Evolutionary conservation across 1,284 basidiomycete genomes (phyloP).

Genomic region (Ceratobasidium sp.): DNA sequence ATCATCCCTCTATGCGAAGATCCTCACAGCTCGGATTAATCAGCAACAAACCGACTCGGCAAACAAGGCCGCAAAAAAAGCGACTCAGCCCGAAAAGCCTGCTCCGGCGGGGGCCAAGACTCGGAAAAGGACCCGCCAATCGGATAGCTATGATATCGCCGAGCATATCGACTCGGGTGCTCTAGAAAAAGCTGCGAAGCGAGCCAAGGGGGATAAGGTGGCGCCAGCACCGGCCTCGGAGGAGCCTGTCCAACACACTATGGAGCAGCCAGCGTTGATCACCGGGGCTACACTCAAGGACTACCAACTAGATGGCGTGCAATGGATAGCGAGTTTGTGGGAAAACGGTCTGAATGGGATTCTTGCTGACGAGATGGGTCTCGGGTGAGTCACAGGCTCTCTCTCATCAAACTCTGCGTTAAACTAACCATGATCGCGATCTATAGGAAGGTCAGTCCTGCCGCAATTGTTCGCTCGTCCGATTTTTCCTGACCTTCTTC

Average conservation of each 20-base stretch:
- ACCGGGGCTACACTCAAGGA: constrained; percentile 86
- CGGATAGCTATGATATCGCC: constrained; percentile 38
- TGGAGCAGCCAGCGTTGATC: constrained; percentile 75
- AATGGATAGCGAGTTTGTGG: constrained; percentile 95
- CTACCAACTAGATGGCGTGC: constrained; percentile 93
- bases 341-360: constrained; percentile 69
- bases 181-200: constrained; percentile 43
- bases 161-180: constrained; percentile 20
- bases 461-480: not conserved
- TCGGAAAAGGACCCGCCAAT: constrained; percentile 50
- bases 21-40: constrained; percentile 65
- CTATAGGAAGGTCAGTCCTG: constrained; percentile 28
- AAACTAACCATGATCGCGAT: not conserved
- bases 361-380: constrained; percentile 87
- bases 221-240: constrained; percentile 50
- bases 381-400: constrained; percentile 68
- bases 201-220: constrained; percentile 41
- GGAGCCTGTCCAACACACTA: not conserved
- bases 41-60: constrained; percentile 39
- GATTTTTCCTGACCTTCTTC: not conserved
- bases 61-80: constrained; percentile 44
- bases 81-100: constrained; percentile 14
- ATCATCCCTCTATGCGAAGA: constrained; percentile 65
- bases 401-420: not conserved
- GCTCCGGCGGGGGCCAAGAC: constrained; percentile 45